phyloP scores from a whole-genome alignment of 2,329 filamentous ascomycete species.

The Didymella arachidicola region DNA sequence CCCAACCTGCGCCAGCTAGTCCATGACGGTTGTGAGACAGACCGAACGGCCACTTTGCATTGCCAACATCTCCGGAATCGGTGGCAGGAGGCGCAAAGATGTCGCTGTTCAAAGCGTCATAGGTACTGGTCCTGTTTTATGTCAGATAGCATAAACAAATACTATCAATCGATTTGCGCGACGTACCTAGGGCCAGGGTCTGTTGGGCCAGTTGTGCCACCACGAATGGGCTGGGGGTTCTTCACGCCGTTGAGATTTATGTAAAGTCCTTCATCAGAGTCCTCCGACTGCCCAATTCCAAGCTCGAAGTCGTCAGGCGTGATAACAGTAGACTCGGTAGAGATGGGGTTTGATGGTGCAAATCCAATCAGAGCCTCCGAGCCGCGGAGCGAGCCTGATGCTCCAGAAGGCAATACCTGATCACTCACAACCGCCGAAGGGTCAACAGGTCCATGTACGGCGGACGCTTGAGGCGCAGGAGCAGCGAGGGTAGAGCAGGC shows the following conservation, averaged over 20 bases:
- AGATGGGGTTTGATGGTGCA: constrained; percentile 42
- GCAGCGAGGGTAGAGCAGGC: constrained; percentile 19
- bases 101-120: constrained; percentile 53
- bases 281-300: constrained; percentile 48
- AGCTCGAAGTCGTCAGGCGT: constrained; percentile 48
- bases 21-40: constrained; percentile 54
- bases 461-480: constrained; percentile 17
- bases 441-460: constrained; percentile 17
- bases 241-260: constrained; percentile 50
- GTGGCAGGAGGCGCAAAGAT: constrained; percentile 51
- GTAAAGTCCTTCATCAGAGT: constrained; percentile 50
- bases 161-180: neutral
- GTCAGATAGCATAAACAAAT: neutral
- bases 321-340: constrained; percentile 44
- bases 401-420: constrained; percentile 37
- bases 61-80: constrained; percentile 50
- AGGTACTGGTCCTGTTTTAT: constrained; percentile 16
- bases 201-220: constrained; percentile 48
- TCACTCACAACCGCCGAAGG: constrained; percentile 16
- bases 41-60: constrained; percentile 55
- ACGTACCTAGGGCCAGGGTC: constrained; percentile 49
- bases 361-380: constrained; percentile 44
- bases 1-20: constrained; percentile 51
- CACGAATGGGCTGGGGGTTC: constrained; percentile 53
- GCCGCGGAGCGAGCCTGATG: constrained; percentile 49